Percentiles rank a stretch among this genome's conserved stretches.
Conservation (phyloP, 108 stramenopile genomes). For the Ochromonas danica region DNA sequence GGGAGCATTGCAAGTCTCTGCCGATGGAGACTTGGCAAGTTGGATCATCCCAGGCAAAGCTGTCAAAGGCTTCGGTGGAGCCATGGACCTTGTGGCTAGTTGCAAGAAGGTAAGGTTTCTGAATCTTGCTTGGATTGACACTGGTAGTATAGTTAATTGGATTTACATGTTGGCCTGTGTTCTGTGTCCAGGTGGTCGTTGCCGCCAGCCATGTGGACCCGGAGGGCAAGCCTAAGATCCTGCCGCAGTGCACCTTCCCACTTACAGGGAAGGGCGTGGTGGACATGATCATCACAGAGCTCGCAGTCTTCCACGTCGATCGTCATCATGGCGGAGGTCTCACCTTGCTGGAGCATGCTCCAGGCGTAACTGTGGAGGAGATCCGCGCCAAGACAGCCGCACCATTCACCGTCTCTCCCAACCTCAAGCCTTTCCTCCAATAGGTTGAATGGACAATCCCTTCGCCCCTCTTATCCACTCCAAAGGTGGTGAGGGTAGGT, state of each 20-base stretch:
- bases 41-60: constrained; percentile 89
- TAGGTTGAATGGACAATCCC: constrained; percentile 15
- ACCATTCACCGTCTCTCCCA: neutral
- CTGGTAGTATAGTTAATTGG: too few relatives aligned
- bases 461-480: constrained; percentile 13
- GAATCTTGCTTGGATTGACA: too few relatives aligned
- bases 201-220: constrained; percentile 85
- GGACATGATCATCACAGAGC: constrained; percentile 83
- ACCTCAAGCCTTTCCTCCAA: constrained; percentile 1
- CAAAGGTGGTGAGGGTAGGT: constrained; percentile 13
- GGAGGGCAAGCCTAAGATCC: constrained; percentile 77
- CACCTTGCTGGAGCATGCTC: constrained; percentile 8
- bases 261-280: constrained; percentile 81
- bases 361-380: neutral
- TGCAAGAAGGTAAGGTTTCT: constrained; percentile 7
- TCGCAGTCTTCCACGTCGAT: constrained; percentile 84
- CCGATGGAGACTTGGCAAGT: constrained; percentile 77
- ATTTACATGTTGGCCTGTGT: too few relatives aligned
- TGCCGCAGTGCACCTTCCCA: constrained; percentile 76
- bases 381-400: neutral
- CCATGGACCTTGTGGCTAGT: constrained; percentile 78
- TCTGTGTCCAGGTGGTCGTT: constrained; percentile 63
- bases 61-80: constrained; percentile 75
- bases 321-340: neutral
- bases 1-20: constrained; percentile 77